Evolutionary conservation across 2,329 filamentous ascomycete genomes (phyloP).

Genomic region (Pezicula neosporulosa): DNA sequence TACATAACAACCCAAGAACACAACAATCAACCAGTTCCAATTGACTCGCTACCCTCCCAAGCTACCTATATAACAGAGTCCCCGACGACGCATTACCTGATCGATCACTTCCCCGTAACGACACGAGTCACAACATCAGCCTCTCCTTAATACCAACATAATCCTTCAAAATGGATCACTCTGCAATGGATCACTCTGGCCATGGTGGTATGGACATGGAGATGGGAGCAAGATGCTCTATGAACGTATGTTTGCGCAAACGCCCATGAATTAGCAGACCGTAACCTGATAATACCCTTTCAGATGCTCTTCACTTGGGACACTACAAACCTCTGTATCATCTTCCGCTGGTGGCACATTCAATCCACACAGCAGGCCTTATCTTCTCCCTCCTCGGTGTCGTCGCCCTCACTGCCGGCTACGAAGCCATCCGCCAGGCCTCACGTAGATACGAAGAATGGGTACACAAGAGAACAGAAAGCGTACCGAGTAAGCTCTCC

Average conservation of each 20-base stretch:
- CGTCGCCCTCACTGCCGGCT: constrained; percentile 81
- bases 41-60: constrained; percentile 2
- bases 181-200: constrained; percentile 51
- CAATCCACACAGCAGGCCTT: constrained; percentile 67
- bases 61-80: too few species aligned
- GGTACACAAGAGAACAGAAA: constrained; percentile 17
- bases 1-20: not conserved
- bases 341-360: constrained; percentile 91
- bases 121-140: not conserved
- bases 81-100: too few species aligned
- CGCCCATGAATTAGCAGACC: not conserved
- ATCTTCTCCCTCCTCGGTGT: constrained; percentile 80
- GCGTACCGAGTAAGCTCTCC: constrained; percentile 24
- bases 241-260: constrained; percentile 67
- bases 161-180: constrained; percentile 40
- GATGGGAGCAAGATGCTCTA: constrained; percentile 72
- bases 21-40: constrained; percentile 1
- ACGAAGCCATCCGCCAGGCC: constrained; percentile 79
- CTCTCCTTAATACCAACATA: not conserved
- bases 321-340: constrained; percentile 88
- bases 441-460: constrained; percentile 72
- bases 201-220: constrained; percentile 54
- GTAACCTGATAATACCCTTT: not conserved
- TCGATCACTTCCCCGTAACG: constrained; percentile 12
- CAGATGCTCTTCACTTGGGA: constrained; percentile 99